phyloP scores from a whole-genome alignment of 768 basidiomycete genomes.

The Boletus rubroflammeus region DNA sequence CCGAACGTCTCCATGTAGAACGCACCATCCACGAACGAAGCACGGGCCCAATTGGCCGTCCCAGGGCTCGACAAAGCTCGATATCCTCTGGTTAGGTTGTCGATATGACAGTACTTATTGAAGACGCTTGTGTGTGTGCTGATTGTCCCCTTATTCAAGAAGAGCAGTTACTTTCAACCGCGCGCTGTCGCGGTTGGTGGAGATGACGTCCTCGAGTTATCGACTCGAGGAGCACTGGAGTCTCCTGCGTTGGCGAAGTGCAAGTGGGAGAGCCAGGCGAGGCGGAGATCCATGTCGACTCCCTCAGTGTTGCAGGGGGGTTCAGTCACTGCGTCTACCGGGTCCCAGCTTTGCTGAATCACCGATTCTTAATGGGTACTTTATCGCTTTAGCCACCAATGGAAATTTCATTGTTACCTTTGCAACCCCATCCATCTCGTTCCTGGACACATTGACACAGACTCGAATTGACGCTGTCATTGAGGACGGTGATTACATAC shows the following conservation, averaged over 20 bases:
- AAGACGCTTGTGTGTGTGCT: not conserved
- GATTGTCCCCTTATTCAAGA: too few species aligned
- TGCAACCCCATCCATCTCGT: too few species aligned
- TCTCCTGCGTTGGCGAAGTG: not conserved
- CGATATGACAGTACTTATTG: not conserved
- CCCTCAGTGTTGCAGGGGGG: not conserved
- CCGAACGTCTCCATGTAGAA: constrained; percentile 46
- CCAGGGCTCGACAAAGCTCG: constrained; percentile 49
- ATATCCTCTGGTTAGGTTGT: constrained; percentile 40
- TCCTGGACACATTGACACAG: too few species aligned
- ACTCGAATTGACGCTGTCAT: too few species aligned
- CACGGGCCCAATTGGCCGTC: constrained; percentile 26
- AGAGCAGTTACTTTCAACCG: not conserved
- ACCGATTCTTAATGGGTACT: too few species aligned
- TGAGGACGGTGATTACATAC: too few species aligned
- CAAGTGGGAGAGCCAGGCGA: not conserved
- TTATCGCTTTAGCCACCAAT: too few species aligned
- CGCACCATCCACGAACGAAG: constrained; percentile 28
- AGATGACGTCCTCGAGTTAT: too few species aligned
- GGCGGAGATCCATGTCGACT: not conserved
- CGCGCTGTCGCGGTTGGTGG: not conserved
- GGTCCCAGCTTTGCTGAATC: too few species aligned
- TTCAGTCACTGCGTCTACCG: too few species aligned
- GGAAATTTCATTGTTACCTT: too few species aligned
- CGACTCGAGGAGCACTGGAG: not conserved